A percentile compares a stretch with the other conserved stretches of the same genome.
Evolutionary conservation across 306 rosid species (phyloP).

Genomic region (Trifolium subterraneum): DNA sequence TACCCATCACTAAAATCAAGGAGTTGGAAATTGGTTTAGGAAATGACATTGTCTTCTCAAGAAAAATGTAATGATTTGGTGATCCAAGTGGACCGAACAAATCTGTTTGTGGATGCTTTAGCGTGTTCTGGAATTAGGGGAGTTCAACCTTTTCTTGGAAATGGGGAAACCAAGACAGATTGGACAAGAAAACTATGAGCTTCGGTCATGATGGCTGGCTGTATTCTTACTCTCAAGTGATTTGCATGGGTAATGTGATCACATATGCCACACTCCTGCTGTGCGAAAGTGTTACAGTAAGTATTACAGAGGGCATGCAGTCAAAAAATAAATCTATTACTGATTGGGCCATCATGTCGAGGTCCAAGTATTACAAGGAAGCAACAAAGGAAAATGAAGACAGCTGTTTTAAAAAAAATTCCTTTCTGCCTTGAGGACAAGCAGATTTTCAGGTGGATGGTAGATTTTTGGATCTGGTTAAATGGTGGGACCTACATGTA

Average conservation of each 20-base stretch:
- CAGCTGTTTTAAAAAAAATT: not conserved
- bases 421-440: conserved; percentile 7
- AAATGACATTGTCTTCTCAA: not conserved
- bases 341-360: not conserved
- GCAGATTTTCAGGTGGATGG: not conserved
- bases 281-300: not conserved
- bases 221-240: not conserved
- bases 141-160: not conserved
- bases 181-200: not conserved
- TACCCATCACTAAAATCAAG: not conserved
- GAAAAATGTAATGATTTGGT: not conserved
- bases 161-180: not conserved
- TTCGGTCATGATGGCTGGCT: not conserved
- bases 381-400: not conserved
- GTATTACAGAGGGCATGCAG: not conserved
- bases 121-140: not conserved
- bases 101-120: not conserved
- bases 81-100: not conserved
- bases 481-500: not conserved
- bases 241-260: not conserved
- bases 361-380: not conserved
- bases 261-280: not conserved
- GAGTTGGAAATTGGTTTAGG: not conserved
- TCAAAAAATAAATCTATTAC: conserved; percentile 5
- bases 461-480: too few relatives aligned